A percentile compares a stretch with the other conserved stretches of the same genome.
phyloP scores from a whole-genome alignment of 768 basidiomycete species.

The Amanita pallidorosea region DNA sequence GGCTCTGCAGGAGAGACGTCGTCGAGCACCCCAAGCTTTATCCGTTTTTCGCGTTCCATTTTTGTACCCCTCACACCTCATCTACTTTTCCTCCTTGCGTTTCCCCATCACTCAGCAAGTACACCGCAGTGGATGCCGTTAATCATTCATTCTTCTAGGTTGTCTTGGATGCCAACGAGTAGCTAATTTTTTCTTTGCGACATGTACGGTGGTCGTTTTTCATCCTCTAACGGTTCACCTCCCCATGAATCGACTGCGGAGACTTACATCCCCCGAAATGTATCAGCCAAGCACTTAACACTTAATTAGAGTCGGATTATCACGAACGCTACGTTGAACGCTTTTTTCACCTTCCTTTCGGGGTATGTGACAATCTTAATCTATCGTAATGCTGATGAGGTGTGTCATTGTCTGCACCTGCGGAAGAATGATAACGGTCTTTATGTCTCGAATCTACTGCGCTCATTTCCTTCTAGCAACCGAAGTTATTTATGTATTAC shows the following conservation, averaged over 20 bases:
- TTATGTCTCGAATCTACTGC: background rate
- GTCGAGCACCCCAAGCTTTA: background rate
- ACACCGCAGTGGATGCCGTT: background rate
- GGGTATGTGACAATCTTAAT: too few relatives aligned
- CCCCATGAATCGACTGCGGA: too few relatives aligned
- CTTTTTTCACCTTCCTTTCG: too few relatives aligned
- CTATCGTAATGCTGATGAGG: too few relatives aligned
- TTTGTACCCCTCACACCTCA: background rate
- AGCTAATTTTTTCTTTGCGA: background rate
- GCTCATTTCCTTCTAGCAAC: background rate
- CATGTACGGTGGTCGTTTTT: background rate
- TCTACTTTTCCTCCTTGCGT: background rate
- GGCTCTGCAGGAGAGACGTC: too few relatives aligned
- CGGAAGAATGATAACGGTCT: too few relatives aligned
- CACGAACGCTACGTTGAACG: background rate
- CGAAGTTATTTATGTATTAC: background rate
- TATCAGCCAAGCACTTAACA: too few relatives aligned
- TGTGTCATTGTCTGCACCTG: too few relatives aligned
- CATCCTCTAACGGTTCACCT: background rate
- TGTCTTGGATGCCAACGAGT: background rate
- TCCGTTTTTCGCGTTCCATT: background rate
- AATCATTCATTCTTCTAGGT: background rate
- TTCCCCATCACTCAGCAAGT: background rate
- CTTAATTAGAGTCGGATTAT: too few relatives aligned
- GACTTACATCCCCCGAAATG: too few relatives aligned